Base-by-base conservation (phyloP, 1,284 basidiomycete genomes). In the Malassezia japonica region DNA sequence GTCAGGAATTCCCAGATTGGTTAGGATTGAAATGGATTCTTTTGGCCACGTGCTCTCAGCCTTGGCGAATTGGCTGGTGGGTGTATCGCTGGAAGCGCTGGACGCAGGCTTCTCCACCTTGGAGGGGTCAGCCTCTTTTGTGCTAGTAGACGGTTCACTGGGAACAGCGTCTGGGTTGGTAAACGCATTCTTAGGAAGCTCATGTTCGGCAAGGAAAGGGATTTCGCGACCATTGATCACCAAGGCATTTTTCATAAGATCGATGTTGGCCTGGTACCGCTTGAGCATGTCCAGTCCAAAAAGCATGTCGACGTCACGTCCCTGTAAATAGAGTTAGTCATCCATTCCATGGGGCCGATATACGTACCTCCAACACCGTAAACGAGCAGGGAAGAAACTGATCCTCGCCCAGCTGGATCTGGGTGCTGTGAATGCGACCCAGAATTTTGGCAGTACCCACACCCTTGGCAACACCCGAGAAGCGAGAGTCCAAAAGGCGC, bases 271-370 rank as follows among this genome's bases (percentile, higher is more conserved):
- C 73, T 95, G 90, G 70, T 95, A 88, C 1, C 90, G 85, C 75
- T 92, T 96, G 48, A 98, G 81, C 94, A 98, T 98, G 77, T 98
- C 92, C 16, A 98, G 79, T 4, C 92, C 94, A 46, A 98, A 86
- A 2, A 98, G 78, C 18, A 98, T 81, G 65, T 98, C 92, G 34
- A 96, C 89, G 48, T 85, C 83, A 28, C 83, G 81, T 21, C 90
- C 90, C 47, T 45, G 7, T n/a, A 6, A 28, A 28, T 28, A 28
- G 27, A 5, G 24, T 55, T 27, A 34, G 50, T 28, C 10, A 36
- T 34, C 1, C 10, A 28, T 20, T 13, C 18, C n/a, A 24, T 20
- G n/a, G 8, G 2, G 49, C 13, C 5, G n/a, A n/a, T n/a, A 24
- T 36, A 39, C 47, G 10, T 10, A 46, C 45, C 79, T 98, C 92